Conservation (phyloP, 139 green algal genomes). For the Chlorella ohadii region DNA sequence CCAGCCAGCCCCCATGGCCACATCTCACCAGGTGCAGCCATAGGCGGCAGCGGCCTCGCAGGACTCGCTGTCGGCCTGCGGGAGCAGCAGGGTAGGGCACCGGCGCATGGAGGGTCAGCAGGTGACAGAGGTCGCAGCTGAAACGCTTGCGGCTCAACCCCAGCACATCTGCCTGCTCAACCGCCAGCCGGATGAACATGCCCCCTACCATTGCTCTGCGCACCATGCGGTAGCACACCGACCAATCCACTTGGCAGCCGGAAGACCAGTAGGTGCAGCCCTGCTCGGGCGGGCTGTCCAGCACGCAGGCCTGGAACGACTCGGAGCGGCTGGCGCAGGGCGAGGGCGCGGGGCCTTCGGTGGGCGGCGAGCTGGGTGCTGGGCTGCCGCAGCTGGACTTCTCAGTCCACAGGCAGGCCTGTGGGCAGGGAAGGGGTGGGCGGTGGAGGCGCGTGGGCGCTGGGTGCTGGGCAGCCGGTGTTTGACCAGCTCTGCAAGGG, state of each 20-base stretch:
- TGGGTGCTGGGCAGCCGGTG: no score
- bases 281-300: background rate
- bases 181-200: no score
- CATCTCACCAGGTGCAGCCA: background rate
- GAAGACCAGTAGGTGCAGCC: background rate
- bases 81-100: background rate
- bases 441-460: no score
- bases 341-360: no score
- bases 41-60: background rate
- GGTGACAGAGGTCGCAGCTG: background rate
- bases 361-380: no score
- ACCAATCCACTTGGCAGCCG: background rate
- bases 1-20: background rate
- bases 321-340: background rate
- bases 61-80: background rate
- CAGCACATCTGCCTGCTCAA: no score
- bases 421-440: no score
- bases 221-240: background rate
- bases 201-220: no score
- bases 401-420: no score
- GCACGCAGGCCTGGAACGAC: slow-evolving; percentile 11
- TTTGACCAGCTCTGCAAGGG: no score
- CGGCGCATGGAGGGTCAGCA: background rate
- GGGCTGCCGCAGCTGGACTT: no score
- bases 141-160: no score